Evolutionary conservation across 495 filamentous ascomycete genomes (phyloP).

Genomic region (Glarea lozoyensis): DNA sequence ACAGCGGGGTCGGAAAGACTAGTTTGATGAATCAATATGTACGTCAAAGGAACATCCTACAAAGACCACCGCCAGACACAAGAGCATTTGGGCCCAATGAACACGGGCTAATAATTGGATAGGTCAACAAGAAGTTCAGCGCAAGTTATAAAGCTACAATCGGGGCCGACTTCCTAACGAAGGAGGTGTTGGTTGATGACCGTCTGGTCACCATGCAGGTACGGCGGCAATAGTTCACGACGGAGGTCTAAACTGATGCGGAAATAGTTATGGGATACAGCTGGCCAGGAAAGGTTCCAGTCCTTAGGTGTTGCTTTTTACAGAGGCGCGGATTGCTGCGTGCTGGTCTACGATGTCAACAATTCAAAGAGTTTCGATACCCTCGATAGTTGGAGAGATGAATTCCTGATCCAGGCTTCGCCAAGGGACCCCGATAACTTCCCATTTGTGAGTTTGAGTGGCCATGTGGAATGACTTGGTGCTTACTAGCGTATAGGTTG

Average conservation of each 20-base stretch:
- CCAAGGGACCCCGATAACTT: conserved; percentile 96
- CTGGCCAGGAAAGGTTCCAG: conserved; percentile 96
- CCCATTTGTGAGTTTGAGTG: conserved; percentile 71
- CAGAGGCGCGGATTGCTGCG: conserved; percentile 95
- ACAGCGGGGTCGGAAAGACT: conserved; percentile 97
- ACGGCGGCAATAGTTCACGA: conserved; percentile 21
- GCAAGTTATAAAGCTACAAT: conserved; percentile 99
- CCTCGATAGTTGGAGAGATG: conserved; percentile 95
- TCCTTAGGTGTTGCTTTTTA: conserved; percentile 98
- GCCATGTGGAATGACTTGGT: background rate
- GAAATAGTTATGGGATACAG: conserved; percentile 90
- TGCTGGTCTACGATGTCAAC: conserved; percentile 97
- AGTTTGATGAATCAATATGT: conserved; percentile 99
- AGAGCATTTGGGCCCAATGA: too few species aligned
- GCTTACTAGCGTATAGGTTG: conserved; percentile 45
- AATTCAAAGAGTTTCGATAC: conserved; percentile 99
- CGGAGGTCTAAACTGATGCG: conserved; percentile 12
- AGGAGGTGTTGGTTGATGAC: conserved; percentile 96
- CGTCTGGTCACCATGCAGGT: conserved; percentile 98
- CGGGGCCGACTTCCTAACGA: conserved; percentile 96
- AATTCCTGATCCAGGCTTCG: conserved; percentile 96
- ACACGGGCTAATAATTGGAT: conserved; percentile 8
- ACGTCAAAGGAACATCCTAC: conserved; percentile 30
- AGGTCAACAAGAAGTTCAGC: conserved; percentile 99
- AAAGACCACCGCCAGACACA: background rate